phyloP scores from a whole-genome alignment of 331 rosid species.

The Dryas integrifolia region DNA sequence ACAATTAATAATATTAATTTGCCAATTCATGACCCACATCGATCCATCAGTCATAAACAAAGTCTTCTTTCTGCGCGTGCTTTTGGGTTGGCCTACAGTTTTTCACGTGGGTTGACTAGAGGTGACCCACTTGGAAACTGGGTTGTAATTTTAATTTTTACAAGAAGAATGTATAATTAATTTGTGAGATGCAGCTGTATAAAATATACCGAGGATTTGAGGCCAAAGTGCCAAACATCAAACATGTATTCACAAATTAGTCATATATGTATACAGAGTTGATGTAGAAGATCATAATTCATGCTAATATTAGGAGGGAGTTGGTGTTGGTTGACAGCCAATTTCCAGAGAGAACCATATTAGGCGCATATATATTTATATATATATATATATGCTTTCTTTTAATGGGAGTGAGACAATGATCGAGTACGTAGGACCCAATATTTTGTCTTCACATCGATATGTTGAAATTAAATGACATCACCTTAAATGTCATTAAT shows the following conservation, averaged over 20 bases:
- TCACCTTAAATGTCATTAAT: not conserved
- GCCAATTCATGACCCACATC: not conserved
- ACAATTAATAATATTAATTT: not conserved
- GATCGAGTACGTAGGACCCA: slow-evolving; percentile 20
- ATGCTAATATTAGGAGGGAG: no score
- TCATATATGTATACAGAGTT: no score
- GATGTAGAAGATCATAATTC: no score
- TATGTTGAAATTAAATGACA: slow-evolving; percentile 3
- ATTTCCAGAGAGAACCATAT: slow-evolving; percentile 16
- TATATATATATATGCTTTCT: slow-evolving; percentile 2
- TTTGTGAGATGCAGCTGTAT: no score
- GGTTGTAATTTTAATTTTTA: no score
- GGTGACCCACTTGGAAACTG: not conserved
- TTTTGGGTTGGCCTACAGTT: not conserved
- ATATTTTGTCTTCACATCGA: not conserved
- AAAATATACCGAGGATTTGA: no score
- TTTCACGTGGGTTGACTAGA: not conserved
- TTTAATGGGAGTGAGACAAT: not conserved
- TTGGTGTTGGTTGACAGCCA: slow-evolving; percentile 30
- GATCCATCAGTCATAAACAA: not conserved
- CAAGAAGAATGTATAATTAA: no score
- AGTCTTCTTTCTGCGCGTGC: not conserved
- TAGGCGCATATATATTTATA: not conserved
- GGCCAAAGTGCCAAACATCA: no score
- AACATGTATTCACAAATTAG: no score